Base-by-base conservation (phyloP, 805 yeast genomes). In the Teunomyces funiuensis region DNA sequence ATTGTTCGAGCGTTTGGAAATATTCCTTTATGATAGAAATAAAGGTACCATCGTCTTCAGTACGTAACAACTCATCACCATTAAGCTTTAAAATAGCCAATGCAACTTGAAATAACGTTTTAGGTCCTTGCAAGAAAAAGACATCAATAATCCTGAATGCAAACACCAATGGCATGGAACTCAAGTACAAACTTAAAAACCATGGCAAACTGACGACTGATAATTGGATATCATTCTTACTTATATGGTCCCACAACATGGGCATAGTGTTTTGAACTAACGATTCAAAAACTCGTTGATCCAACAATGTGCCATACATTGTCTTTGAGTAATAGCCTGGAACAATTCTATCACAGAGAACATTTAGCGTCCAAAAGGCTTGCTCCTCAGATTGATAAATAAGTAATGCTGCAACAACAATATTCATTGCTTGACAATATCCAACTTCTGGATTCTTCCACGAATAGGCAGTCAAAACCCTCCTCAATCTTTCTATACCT, bases 371-470 rank as follows among this genome's bases (percentile, higher is more conserved):
- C 98, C 98, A 93, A 57, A 88, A 93, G 0, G 97, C 98, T 63
- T 93, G 98, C 50, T 91, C 99, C 61, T 93, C 99, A 6, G 95
- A 85, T 85, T 88, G 89, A 60, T 81, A 85, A 28, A 85, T 85
- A 38, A 86, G 65, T 40, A 86, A 61, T 0, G 88, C 90, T 1
- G 95, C 95, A 2, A 79, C 81, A 6, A 86, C 89, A 39, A 93
- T 93, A 59, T 93, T 93, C 99, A 95, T 93, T 1, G 98, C 99
- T 63, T 93, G 99, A 60, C 99, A 93, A 61, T 93, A 93, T 0
- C 99, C 99, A 18, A 93, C 88, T 30, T 91, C 96, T 0, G 96
- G 97, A 59, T 90, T 89, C 50, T 85, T 87, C 97, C 98, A 93
- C 0, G 97, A 87, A 57, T 90, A 93, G 0, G 97, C 97, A 0